These are phyloP conservation scores for Ramaria sp. DNA, from an alignment of 768 basidiomycete genomes.

Conservation along the genomic window DNA sequence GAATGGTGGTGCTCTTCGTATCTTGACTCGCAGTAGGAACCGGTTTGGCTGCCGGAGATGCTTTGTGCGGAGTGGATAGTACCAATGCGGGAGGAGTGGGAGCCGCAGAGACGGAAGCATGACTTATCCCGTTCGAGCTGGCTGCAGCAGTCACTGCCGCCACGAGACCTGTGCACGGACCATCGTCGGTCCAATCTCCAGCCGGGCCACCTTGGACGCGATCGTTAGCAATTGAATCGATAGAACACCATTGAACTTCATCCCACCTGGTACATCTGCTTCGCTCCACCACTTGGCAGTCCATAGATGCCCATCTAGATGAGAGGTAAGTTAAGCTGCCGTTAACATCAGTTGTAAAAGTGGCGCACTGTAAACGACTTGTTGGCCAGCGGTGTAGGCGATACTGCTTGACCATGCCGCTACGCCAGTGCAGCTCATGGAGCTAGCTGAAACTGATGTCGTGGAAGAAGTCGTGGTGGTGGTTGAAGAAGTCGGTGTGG, in stretches of 20 bases:
- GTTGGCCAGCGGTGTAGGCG: conserved; percentile 37
- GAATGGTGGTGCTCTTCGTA: too few species aligned
- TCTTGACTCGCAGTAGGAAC: too few species aligned
- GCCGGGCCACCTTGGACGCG: conserved; percentile 11
- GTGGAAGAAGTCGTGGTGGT: conserved; percentile 16
- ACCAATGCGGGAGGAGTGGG: too few species aligned
- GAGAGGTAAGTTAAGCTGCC: background rate
- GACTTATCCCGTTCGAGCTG: background rate
- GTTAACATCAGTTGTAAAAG: background rate
- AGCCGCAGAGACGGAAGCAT: background rate
- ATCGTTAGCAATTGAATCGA: background rate
- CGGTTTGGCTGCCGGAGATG: too few species aligned
- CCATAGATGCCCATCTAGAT: conserved; percentile 32
- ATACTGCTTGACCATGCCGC: conserved; percentile 37
- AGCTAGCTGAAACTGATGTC: conserved; percentile 16
- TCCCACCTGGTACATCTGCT: conserved; percentile 23
- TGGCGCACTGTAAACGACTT: conserved; percentile 30
- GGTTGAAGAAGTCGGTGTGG: conserved; percentile 9
- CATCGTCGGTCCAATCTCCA: conserved; percentile 25
- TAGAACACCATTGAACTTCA: background rate
- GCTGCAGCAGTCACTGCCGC: background rate
- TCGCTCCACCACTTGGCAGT: conserved; percentile 39
- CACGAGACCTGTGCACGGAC: conserved; percentile 17
- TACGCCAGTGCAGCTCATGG: conserved; percentile 36
- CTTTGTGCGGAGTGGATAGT: too few species aligned